A percentile compares a stretch with the other conserved stretches of the same genome.
Evolutionary conservation across 176 grass and related monocot species (phyloP).

Genomic region (Urochloa ruziziensis): DNA sequence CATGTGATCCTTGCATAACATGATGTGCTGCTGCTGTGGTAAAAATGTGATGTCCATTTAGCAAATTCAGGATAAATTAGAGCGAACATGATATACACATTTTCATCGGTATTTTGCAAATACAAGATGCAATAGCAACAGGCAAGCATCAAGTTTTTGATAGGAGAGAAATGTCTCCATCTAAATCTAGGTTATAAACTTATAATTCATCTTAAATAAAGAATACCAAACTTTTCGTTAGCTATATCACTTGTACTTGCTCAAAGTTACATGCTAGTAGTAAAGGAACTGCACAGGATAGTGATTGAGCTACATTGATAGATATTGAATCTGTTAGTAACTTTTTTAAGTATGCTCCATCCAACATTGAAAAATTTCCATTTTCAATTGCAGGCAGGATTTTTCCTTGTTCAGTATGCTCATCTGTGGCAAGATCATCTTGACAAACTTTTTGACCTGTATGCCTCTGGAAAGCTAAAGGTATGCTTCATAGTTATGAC

Average conservation of each 20-base stretch:
- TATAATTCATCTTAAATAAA: neutral
- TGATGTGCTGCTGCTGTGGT: neutral
- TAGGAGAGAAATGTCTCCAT: neutral
- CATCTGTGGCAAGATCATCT: conserved; percentile 80
- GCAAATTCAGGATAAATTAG: neutral
- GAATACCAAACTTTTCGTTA: neutral
- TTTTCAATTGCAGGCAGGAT: conserved; percentile 55
- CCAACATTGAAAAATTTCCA: conserved; percentile 17
- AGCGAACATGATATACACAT: neutral
- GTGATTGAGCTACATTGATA: neutral
- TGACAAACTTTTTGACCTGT: conserved; percentile 60
- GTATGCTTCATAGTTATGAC: conserved; percentile 50
- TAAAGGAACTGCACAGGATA: neutral
- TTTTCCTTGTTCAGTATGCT: conserved; percentile 70
- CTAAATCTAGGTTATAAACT: neutral
- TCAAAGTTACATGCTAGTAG: neutral
- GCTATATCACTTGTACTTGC: neutral
- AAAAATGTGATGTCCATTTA: neutral
- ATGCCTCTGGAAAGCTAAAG: conserved; percentile 72
- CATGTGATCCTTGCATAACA: neutral
- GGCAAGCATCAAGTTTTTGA: neutral
- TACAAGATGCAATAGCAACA: neutral
- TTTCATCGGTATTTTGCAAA: neutral
- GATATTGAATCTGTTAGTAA: too few relatives aligned
- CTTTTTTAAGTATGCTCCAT: neutral